A percentile compares a stretch with the other conserved stretches of the same genome.
Conservation (phyloP, 495 filamentous ascomycete genomes). For the Recurvomyces mirabilis region DNA sequence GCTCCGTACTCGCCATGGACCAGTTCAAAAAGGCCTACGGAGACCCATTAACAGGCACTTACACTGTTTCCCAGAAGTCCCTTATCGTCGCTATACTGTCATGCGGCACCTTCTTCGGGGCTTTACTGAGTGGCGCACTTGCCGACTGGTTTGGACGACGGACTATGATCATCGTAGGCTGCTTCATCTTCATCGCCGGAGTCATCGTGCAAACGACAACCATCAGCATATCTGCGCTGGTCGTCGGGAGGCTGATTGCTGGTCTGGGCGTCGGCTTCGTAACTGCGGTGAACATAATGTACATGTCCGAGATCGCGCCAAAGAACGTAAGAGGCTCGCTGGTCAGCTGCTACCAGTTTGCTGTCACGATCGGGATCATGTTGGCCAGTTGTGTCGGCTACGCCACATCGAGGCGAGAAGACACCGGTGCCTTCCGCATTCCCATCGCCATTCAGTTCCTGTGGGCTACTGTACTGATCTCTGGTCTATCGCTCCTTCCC, state of each 20-base stretch:
- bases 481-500: conserved; percentile 48
- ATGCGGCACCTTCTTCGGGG: conserved; percentile 65
- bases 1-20: conserved; percentile 45
- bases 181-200: conserved; percentile 52
- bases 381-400: conserved; percentile 64
- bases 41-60: conserved; percentile 26
- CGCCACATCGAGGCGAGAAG: conserved; percentile 46
- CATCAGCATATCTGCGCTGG: conserved; percentile 40
- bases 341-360: conserved; percentile 61
- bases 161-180: conserved; percentile 55
- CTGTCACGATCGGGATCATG: conserved; percentile 61
- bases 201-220: conserved; percentile 51
- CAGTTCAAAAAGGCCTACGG: conserved; percentile 41
- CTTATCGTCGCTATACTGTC: conserved; percentile 66
- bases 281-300: conserved; percentile 62
- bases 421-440: conserved; percentile 60
- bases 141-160: conserved; percentile 60
- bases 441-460: conserved; percentile 57
- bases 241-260: conserved; percentile 58
- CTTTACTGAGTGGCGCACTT: conserved; percentile 56
- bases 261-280: conserved; percentile 67
- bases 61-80: conserved; percentile 42
- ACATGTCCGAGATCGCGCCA: conserved; percentile 58
- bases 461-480: conserved; percentile 53
- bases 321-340: conserved; percentile 57